Base-by-base conservation (phyloP, 495 filamentous ascomycete species). In the Copromyces sp. region DNA sequence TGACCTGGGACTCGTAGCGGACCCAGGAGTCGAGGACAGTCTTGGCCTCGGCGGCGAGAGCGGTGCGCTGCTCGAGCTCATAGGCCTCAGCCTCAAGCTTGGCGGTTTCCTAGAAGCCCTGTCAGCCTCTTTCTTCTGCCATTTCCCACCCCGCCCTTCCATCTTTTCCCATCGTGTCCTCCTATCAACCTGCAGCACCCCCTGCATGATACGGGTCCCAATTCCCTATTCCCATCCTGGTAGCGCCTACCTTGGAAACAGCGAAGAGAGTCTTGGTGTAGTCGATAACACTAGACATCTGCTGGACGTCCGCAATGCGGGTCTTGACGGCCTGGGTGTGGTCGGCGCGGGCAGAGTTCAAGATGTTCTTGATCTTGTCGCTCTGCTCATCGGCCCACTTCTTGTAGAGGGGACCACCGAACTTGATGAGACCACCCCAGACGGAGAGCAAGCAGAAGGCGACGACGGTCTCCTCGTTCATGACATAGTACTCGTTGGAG, bases 401-500 rank as follows among this genome's bases (percentile, higher is more conserved):
- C 79, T 84, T 88, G 87, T 97, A 98, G 85, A 91, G 86, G 68
- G 95, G 95, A 68, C 95, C 95, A 78, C 90, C 94, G 82, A 92
- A 98, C 84, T 96, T 94, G 81, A 89, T 93, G 76, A 97, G 87
- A 70, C 89, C 93, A 78, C 84, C 91, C 90, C 96, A 98, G 74
- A 98, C 91, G 78, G 89, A 93, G 78, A 98, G 85, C 73, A 98
- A 85, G 81, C 90, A 93, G 85, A 99, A 87, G 71, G 92, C 91
- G 77, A 96, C 92, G 78, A 99, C 90, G 73, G 94, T 88, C 87
- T 99, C 96, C 87, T 98, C 95, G 85, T 98, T 99, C 83, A 99
- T 87, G 81, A 99, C 93, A 83, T 98, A 99, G 86, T 98, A 91
- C 87, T 99, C 96, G 85, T 97, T 99, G 90, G 92, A 95, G 86